Evolutionary conservation across 805 yeast species (phyloP).

Genomic region (Pichia exigua): DNA sequence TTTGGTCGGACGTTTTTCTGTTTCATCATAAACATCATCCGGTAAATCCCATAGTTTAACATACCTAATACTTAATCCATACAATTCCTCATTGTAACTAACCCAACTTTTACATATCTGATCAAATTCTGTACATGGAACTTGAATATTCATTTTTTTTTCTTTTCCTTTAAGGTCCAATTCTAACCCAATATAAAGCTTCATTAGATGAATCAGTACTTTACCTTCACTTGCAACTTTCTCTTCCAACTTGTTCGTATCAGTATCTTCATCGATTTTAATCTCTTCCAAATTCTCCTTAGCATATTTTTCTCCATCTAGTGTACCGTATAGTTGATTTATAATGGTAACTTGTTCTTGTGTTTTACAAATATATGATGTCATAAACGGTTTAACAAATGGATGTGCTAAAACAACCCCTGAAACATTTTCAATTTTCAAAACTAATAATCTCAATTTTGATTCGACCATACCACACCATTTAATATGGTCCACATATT

Average conservation of each 20-base stretch:
- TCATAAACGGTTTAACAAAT: slow-evolving; percentile 67
- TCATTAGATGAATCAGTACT: slow-evolving; percentile 50
- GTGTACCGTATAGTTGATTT: slow-evolving; percentile 44
- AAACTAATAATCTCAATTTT: slow-evolving; percentile 71
- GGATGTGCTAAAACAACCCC: slow-evolving; percentile 88
- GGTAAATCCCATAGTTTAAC: slow-evolving; percentile 79
- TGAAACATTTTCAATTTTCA: slow-evolving; percentile 68
- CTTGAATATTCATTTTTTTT: slow-evolving; percentile 71
- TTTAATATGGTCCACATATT: slow-evolving; percentile 74
- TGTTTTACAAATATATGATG: slow-evolving; percentile 34
- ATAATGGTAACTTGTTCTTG: slow-evolving; percentile 33
- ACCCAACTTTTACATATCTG: slow-evolving; percentile 70
- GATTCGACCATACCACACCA: slow-evolving; percentile 95
- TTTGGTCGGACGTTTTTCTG: slow-evolving; percentile 68
- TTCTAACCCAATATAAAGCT: slow-evolving; percentile 73
- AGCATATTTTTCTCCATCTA: slow-evolving; percentile 42
- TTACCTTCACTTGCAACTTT: slow-evolving; percentile 20
- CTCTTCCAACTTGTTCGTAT: slow-evolving; percentile 23
- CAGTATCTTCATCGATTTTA: slow-evolving; percentile 25
- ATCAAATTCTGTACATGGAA: slow-evolving; percentile 86
- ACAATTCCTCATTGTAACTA: slow-evolving; percentile 51
- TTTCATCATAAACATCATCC: slow-evolving; percentile 70
- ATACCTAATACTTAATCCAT: slow-evolving; percentile 59
- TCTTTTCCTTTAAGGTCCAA: slow-evolving; percentile 44
- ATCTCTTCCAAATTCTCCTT: slow-evolving; percentile 28